Evolutionary conservation across 495 filamentous ascomycete genomes (phyloP).

Genomic region (Sphaerosporella brunnea): DNA sequence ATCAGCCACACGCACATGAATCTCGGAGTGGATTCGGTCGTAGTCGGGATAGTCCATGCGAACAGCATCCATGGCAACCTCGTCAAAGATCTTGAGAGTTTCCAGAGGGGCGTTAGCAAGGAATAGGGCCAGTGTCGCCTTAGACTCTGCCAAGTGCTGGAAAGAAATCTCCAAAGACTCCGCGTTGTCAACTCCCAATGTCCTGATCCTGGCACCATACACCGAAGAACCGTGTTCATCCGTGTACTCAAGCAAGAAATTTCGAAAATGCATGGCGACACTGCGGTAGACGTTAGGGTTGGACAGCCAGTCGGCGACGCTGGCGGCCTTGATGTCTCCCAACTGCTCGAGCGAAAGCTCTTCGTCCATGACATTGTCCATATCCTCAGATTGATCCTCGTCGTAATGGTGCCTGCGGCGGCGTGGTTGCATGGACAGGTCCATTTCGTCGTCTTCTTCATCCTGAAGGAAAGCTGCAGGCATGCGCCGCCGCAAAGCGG

Average conservation of each 20-base stretch:
- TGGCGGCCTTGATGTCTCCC: conserved; percentile 82
- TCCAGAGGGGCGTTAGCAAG: conserved; percentile 87
- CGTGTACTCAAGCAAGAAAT: conserved; percentile 89
- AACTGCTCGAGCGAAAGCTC: conserved; percentile 84
- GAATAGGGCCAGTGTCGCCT: conserved; percentile 96
- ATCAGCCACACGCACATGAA: conserved; percentile 92
- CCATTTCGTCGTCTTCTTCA: conserved; percentile 71
- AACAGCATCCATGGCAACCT: conserved; percentile 89
- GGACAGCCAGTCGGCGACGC: conserved; percentile 83
- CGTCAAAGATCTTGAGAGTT: conserved; percentile 88
- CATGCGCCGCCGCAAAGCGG: conserved; percentile 54
- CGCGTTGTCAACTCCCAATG: conserved; percentile 87
- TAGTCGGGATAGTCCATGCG: conserved; percentile 94
- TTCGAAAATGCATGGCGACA: conserved; percentile 90
- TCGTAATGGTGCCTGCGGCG: conserved; percentile 68
- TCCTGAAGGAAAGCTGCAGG: conserved; percentile 72
- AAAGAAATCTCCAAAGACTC: conserved; percentile 94
- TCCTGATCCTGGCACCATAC: conserved; percentile 82
- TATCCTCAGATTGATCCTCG: conserved; percentile 79
- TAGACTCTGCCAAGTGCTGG: conserved; percentile 69
- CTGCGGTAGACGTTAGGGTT: conserved; percentile 80
- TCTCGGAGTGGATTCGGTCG: conserved; percentile 91
- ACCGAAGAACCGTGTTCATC: conserved; percentile 75
- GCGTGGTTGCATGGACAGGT: conserved; percentile 64
- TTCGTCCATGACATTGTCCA: conserved; percentile 77